These are phyloP conservation scores for Hypoxylon sp. DNA, from an alignment of 2,329 filamentous ascomycete species.

Conservation along the genomic window DNA sequence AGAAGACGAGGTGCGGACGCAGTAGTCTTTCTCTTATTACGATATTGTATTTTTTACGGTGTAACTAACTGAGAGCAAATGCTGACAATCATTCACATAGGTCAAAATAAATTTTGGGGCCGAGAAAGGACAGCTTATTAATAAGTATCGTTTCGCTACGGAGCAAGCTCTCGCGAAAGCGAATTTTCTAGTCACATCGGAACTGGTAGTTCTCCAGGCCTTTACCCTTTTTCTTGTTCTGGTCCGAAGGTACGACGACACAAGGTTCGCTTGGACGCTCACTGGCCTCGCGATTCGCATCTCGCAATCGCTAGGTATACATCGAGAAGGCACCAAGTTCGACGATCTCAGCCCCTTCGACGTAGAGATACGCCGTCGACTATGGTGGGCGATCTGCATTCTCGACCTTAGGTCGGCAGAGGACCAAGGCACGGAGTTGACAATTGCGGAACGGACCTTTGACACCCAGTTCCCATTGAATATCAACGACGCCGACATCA, in stretches of 20 bases:
- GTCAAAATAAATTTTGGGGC: constrained; percentile 65
- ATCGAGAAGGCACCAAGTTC: constrained; percentile 68
- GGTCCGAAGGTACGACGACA: constrained; percentile 64
- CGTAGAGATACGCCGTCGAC: constrained; percentile 70
- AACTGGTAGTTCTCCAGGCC: constrained; percentile 72
- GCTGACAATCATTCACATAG: constrained; percentile 50
- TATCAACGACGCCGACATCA: constrained; percentile 67
- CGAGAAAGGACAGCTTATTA: constrained; percentile 60
- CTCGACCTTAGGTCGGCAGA: constrained; percentile 72
- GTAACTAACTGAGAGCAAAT: not conserved
- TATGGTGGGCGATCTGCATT: constrained; percentile 73
- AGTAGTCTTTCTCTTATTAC: no score
- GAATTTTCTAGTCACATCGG: constrained; percentile 70
- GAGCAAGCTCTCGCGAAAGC: constrained; percentile 73
- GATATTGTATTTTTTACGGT: no score
- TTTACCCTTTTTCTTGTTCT: constrained; percentile 70
- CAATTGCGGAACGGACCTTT: constrained; percentile 60
- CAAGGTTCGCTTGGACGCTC: constrained; percentile 72
- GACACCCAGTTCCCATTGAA: constrained; percentile 70
- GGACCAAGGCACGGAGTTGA: constrained; percentile 67
- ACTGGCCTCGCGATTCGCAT: constrained; percentile 72
- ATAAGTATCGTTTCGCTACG: constrained; percentile 66
- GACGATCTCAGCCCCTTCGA: constrained; percentile 70
- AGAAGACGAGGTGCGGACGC: constrained; percentile 67
- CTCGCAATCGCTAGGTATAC: constrained; percentile 66